These are phyloP conservation scores for Telfairia occidentalis DNA, from an alignment of 331 rosid species.

Conservation along the genomic window DNA sequence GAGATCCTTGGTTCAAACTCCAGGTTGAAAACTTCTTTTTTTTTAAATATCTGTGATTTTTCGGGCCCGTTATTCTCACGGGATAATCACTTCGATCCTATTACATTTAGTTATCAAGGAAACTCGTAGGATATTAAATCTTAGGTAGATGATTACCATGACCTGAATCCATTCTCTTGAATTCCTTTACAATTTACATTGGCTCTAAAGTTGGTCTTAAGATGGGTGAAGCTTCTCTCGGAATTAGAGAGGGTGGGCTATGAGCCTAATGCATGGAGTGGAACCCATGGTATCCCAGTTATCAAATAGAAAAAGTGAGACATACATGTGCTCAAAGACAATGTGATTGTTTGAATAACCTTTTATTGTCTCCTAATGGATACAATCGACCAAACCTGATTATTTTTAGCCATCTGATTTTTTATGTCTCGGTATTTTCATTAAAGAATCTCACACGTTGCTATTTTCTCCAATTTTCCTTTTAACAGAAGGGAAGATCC, in stretches of 20 bases:
- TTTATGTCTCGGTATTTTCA: not conserved
- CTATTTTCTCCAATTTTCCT: not conserved
- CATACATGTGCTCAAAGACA: too few relatives aligned
- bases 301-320: not conserved
- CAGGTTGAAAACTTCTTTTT: not conserved
- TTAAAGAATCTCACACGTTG: not conserved
- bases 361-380: not conserved
- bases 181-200: too few relatives aligned
- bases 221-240: not conserved
- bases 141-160: too few relatives aligned
- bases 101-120: too few relatives aligned
- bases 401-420: not conserved
- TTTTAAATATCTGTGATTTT: too few relatives aligned
- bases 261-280: not conserved
- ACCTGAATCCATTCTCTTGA: too few relatives aligned
- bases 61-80: too few relatives aligned
- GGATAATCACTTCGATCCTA: too few relatives aligned
- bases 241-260: not conserved
- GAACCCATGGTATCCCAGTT: not conserved
- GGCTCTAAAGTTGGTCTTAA: not conserved
- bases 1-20: not conserved
- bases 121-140: too few relatives aligned
- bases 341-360: not conserved
- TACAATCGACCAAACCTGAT: not conserved
- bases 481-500: conserved; percentile 74